Conservation (phyloP, 768 basidiomycete genomes). For the Wakefieldia striispora region DNA sequence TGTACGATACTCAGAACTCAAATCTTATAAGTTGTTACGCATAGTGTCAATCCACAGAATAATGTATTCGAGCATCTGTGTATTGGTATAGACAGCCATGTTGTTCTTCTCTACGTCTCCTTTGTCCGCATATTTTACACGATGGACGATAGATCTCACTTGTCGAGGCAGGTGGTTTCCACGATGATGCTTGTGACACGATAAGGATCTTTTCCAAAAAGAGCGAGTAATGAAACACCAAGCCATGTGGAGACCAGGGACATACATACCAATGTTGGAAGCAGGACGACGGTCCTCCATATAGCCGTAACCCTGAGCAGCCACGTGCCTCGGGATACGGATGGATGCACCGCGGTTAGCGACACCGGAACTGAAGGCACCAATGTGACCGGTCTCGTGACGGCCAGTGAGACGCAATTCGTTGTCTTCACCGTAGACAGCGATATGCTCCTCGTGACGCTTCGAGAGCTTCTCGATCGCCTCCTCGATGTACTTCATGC, state of each 20-base stretch:
- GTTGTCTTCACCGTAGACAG: conserved; percentile 98
- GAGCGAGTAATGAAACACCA: conserved; percentile 2
- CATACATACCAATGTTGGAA: conserved; percentile 88
- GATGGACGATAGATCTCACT: conserved; percentile 34
- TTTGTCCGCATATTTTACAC: conserved; percentile 11
- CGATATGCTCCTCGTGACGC: conserved; percentile 93
- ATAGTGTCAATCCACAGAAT: conserved; percentile 8
- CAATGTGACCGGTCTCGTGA: conserved; percentile 97
- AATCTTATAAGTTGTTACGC: neutral
- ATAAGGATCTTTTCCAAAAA: conserved; percentile 71
- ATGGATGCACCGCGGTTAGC: conserved; percentile 98
- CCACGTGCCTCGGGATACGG: conserved; percentile 93
- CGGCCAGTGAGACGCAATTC: conserved; percentile 93
- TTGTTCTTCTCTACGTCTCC: conserved; percentile 11
- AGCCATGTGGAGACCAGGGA: neutral
- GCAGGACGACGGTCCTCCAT: conserved; percentile 96
- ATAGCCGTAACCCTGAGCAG: conserved; percentile 90
- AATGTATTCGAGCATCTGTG: neutral
- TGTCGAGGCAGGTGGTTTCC: conserved; percentile 78
- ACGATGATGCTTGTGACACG: conserved; percentile 88
- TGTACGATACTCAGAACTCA: neutral
- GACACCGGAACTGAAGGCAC: conserved; percentile 88
- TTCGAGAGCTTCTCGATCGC: conserved; percentile 92
- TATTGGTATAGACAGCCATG: conserved; percentile 21
- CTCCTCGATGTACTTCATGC: conserved; percentile 87